Evolutionary conservation across 345 rosid genomes (phyloP).

Genomic region (Eucalyptus pauciflora): DNA sequence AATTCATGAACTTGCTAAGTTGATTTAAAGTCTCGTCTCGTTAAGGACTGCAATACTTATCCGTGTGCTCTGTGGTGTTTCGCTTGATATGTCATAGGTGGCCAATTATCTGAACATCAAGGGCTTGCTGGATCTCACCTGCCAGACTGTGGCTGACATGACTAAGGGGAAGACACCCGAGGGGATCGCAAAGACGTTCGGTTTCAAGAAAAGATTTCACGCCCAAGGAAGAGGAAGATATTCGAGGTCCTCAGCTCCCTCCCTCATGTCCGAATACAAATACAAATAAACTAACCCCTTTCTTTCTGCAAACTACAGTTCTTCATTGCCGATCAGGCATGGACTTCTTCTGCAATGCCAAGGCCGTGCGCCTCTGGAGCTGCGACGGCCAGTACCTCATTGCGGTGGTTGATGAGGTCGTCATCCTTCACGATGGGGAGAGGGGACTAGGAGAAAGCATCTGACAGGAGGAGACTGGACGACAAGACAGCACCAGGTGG

Average conservation of each 20-base stretch:
- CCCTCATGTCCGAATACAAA: not conserved
- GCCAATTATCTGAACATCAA: slow-evolving; percentile 58
- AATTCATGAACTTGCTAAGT: not conserved
- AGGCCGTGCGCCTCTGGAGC: slow-evolving; percentile 54
- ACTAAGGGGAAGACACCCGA: slow-evolving; percentile 42
- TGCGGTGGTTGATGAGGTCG: not conserved
- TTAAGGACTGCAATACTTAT: not conserved
- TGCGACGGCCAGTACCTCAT: slow-evolving; percentile 63
- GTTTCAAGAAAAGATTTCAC: slow-evolving; percentile 53
- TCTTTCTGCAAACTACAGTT: not conserved
- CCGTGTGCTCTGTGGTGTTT: not conserved
- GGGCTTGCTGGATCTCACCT: slow-evolving; percentile 50
- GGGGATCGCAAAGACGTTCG: slow-evolving; percentile 32
- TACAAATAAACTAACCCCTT: not conserved
- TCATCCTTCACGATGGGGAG: no score
- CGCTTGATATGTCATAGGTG: slow-evolving; percentile 24
- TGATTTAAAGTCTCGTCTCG: not conserved
- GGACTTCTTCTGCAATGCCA: slow-evolving; percentile 60
- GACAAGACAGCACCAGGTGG: slow-evolving; percentile 4
- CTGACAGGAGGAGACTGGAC: no score
- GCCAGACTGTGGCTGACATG: slow-evolving; percentile 69
- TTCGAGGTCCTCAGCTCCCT: slow-evolving; percentile 7
- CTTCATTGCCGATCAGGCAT: slow-evolving; percentile 3
- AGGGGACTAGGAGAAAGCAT: no score
- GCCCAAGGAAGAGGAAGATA: slow-evolving; percentile 52